Evolutionary conservation across 78 protist species (phyloP).

Genomic region (Isochrysis galbana): DNA sequence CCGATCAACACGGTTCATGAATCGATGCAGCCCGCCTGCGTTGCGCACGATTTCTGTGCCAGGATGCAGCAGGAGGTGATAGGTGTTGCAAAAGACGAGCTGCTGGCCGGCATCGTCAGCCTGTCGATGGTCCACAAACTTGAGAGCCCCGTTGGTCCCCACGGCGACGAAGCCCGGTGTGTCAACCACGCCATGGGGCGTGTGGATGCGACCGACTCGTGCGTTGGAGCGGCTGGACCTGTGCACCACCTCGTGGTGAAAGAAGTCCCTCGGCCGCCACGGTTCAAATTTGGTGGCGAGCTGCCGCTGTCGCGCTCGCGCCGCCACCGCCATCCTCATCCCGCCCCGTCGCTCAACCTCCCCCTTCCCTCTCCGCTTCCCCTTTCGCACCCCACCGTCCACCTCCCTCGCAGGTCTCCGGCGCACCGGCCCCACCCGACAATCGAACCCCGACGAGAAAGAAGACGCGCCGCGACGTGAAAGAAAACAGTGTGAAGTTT

Average conservation of each 20-base stretch:
- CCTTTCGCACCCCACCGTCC: no score
- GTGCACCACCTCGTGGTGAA: constrained; percentile 12
- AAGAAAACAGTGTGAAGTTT: no score
- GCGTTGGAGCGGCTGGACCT: background rate
- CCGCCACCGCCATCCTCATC: no score
- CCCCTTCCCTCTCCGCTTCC: no score
- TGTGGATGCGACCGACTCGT: constrained; percentile 33
- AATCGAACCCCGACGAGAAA: no score
- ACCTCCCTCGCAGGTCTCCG: no score
- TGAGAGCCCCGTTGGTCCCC: constrained; percentile 31
- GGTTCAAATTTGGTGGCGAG: no score
- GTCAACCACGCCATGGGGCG: constrained; percentile 38
- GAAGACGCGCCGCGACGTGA: no score
- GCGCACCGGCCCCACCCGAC: no score
- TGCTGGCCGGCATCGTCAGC: background rate
- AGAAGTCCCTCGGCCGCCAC: no score
- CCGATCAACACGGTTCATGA: background rate
- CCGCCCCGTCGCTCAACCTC: no score
- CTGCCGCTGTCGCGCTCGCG: no score
- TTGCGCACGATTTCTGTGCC: background rate
- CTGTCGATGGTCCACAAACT: background rate
- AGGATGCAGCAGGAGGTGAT: constrained; percentile 40
- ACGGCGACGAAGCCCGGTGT: constrained; percentile 53
- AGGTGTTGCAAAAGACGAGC: constrained; percentile 38
- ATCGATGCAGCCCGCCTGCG: constrained; percentile 40